Evolutionary conservation across 129 eudicot genomes (phyloP).

Genomic region (Helichrysum umbraculigerum): DNA sequence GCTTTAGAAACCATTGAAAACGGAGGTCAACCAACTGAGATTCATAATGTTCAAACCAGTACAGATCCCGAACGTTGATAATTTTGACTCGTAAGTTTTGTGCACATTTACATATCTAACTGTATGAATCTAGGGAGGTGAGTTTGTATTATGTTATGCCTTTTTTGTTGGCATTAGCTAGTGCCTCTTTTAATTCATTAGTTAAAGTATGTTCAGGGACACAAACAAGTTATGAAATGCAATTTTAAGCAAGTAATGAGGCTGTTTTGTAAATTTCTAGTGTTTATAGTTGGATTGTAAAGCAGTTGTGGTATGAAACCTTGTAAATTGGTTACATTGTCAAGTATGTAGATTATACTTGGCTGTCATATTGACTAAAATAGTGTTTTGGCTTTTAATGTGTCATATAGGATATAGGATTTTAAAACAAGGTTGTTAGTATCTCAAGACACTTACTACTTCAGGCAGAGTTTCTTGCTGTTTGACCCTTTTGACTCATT

Average conservation of each 20-base stretch:
- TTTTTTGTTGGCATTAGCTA: conserved; percentile 5
- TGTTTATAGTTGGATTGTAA: not conserved
- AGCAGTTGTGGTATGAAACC: not conserved
- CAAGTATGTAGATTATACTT: not conserved
- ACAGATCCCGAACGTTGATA: conserved; percentile 36
- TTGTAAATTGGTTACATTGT: not conserved
- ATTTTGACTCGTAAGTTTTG: not conserved
- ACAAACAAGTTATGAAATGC: not conserved
- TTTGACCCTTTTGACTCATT: too few species aligned
- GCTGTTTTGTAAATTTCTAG: not conserved
- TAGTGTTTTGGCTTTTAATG: too few species aligned
- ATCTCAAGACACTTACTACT: too few species aligned
- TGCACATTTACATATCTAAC: conserved; percentile 16
- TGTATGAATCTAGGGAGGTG: conserved; percentile 14
- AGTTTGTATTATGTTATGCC: conserved; percentile 5
- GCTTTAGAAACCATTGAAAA: conserved; percentile 56
- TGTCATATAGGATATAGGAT: too few species aligned
- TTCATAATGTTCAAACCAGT: conserved; percentile 14
- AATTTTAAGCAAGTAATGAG: not conserved
- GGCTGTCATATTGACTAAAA: not conserved
- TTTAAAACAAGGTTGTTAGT: too few species aligned
- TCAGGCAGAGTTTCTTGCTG: too few species aligned
- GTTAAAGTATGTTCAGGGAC: not conserved
- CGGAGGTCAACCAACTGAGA: conserved; percentile 41
- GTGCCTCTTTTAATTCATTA: not conserved